A percentile compares a stretch with the other conserved stretches of the same genome.
phyloP scores from a whole-genome alignment of 352 stramenopile genomes.

The Pythium oligandrum region DNA sequence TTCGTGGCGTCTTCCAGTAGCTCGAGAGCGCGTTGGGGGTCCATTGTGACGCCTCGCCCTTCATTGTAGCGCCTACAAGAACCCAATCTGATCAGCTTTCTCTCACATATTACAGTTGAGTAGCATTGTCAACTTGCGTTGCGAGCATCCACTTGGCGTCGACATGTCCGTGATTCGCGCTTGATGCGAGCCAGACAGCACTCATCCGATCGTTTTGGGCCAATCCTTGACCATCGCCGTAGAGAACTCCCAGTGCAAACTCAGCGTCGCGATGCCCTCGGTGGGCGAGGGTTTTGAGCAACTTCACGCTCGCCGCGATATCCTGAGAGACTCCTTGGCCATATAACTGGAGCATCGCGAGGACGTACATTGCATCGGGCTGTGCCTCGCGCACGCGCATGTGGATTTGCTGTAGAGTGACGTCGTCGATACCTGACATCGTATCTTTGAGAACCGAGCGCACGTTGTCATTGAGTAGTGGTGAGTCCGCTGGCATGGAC shows the following conservation, averaged over 20 bases:
- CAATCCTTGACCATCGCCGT: constrained; percentile 4
- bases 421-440: constrained; percentile 6
- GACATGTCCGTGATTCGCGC: constrained; percentile 13
- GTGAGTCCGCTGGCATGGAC: background rate
- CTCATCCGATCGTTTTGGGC: constrained; percentile 10
- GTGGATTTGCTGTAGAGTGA: constrained; percentile 13
- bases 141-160: constrained; percentile 25
- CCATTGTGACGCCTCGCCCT: constrained; percentile 11
- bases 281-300: constrained; percentile 11
- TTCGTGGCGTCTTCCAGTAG: constrained; percentile 10
- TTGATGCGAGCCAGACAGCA: constrained; percentile 12
- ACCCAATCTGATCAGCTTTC: background rate
- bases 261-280: constrained; percentile 18
- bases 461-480: constrained; percentile 12
- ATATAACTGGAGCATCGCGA: constrained; percentile 25
- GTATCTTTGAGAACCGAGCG: constrained; percentile 4
- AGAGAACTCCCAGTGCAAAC: constrained; percentile 21
- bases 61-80: constrained; percentile 11
- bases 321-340: constrained; percentile 17
- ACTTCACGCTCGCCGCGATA: constrained; percentile 10
- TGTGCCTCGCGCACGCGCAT: constrained; percentile 12
- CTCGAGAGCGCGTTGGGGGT: constrained; percentile 5
- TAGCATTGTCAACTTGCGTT: background rate
- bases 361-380: constrained; percentile 23
- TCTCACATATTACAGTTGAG: no score